Percentiles rank a stretch among this genome's conserved stretches.
phyloP scores from a whole-genome alignment of 2,329 filamentous ascomycete species.

The Aureobasidium leucospermi region DNA sequence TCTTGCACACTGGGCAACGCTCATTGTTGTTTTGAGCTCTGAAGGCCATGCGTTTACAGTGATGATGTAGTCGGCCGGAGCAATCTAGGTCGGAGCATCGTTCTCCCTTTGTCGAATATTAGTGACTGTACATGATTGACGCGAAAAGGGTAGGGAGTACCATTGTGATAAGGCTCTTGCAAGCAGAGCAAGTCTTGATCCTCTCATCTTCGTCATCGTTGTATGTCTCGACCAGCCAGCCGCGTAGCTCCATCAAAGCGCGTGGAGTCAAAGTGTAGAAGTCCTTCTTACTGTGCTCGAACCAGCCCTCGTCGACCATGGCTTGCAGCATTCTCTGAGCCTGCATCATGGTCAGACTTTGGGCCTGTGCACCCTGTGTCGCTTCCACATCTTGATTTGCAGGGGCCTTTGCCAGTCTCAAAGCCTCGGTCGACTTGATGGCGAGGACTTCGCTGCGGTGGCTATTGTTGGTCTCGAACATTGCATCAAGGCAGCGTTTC shows the following conservation, averaged over 20 bases:
- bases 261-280: conserved; percentile 73
- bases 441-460: conserved; percentile 75
- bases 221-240: conserved; percentile 82
- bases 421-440: conserved; percentile 69
- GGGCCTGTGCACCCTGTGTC: neutral
- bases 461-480: conserved; percentile 87
- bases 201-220: conserved; percentile 63
- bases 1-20: conserved; percentile 55
- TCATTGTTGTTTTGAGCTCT: conserved; percentile 51
- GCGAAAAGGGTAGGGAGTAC: conserved; percentile 29
- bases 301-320: conserved; percentile 75
- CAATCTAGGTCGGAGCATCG: conserved; percentile 66
- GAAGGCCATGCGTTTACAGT: conserved; percentile 69
- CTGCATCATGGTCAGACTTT: conserved; percentile 64
- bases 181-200: conserved; percentile 83
- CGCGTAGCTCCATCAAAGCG: conserved; percentile 73
- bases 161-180: conserved; percentile 79
- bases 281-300: conserved; percentile 63
- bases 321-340: conserved; percentile 64
- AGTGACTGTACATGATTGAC: neutral
- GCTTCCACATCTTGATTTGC: neutral
- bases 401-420: conserved; percentile 48
- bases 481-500: conserved; percentile 77
- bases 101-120: conserved; percentile 48
- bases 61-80: conserved; percentile 64